Percentiles rank a stretch among this genome's conserved stretches.
These are phyloP conservation scores for Russula virescens DNA, from an alignment of 768 basidiomycete species.

Conservation along the genomic window DNA sequence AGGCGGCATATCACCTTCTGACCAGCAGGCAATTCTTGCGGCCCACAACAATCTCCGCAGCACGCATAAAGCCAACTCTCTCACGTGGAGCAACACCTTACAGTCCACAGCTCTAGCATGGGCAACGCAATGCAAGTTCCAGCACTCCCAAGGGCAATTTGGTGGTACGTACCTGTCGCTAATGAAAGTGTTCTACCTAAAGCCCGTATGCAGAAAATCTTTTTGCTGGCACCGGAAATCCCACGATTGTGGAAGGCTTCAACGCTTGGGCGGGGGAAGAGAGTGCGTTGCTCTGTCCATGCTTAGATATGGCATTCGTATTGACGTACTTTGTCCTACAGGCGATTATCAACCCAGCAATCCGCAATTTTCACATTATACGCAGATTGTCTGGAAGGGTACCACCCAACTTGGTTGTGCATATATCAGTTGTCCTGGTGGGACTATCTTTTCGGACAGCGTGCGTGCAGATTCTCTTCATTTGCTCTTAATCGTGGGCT, in stretches of 20 bases:
- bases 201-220: conserved; percentile 51
- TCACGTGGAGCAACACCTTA: conserved; percentile 59
- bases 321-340: conserved; percentile 27
- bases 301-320: background rate
- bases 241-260: conserved; percentile 42
- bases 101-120: conserved; percentile 62
- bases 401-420: conserved; percentile 62
- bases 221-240: conserved; percentile 58
- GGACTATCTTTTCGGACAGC: conserved; percentile 44
- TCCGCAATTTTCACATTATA: conserved; percentile 62
- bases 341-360: conserved; percentile 52
- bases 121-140: conserved; percentile 61
- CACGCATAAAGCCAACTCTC: conserved; percentile 53
- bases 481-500: background rate
- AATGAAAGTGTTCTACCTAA: background rate
- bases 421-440: conserved; percentile 38
- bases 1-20: conserved; percentile 34
- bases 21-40: conserved; percentile 48
- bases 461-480: conserved; percentile 33
- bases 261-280: conserved; percentile 64
- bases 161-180: conserved; percentile 41
- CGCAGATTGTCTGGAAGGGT: conserved; percentile 72
- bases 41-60: conserved; percentile 60
- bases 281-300: conserved; percentile 37
- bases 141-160: conserved; percentile 62